Conservation (phyloP, 2,329 filamentous ascomycete genomes). For the Harringtonia aguacate region DNA sequence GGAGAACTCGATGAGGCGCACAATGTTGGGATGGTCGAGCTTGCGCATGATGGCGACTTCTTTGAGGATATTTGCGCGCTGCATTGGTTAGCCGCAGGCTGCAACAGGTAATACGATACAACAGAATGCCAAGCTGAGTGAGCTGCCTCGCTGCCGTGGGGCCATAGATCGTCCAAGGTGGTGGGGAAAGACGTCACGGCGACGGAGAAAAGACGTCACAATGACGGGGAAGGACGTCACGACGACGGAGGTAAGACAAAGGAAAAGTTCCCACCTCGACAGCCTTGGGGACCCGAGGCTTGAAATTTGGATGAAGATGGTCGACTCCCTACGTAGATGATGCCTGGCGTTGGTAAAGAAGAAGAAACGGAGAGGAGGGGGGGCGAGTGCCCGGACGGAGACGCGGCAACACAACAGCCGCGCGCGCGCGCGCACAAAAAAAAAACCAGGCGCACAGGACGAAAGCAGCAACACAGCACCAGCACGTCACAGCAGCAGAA, state of each 20-base stretch:
- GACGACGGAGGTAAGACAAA: conserved; percentile 18
- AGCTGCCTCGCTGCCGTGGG: conserved; percentile 1
- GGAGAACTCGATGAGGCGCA: conserved; percentile 86
- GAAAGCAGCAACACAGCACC: conserved; percentile 7
- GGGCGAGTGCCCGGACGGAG: conserved; percentile 18
- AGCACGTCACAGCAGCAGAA: conserved; percentile 22
- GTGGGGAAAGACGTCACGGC: background rate
- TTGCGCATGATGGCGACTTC: conserved; percentile 99
- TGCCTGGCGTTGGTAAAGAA: conserved; percentile 37
- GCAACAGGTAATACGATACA: no score
- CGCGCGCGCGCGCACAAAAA: no score
- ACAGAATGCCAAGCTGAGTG: no score
- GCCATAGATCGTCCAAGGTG: background rate
- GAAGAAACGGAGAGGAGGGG: conserved; percentile 13
- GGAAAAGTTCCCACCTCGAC: conserved; percentile 73
- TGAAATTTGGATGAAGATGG: conserved; percentile 93
- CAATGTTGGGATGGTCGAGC: conserved; percentile 90
- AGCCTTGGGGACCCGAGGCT: conserved; percentile 77
- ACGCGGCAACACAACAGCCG: background rate
- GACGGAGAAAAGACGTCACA: conserved; percentile 13
- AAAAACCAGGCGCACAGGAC: background rate
- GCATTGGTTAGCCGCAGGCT: no score
- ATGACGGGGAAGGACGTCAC: conserved; percentile 10
- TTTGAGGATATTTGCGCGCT: conserved; percentile 96
- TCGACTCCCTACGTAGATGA: conserved; percentile 62